These are phyloP conservation scores for Trametes gibbosa DNA, from an alignment of 768 basidiomycete genomes.

Conservation along the genomic window DNA sequence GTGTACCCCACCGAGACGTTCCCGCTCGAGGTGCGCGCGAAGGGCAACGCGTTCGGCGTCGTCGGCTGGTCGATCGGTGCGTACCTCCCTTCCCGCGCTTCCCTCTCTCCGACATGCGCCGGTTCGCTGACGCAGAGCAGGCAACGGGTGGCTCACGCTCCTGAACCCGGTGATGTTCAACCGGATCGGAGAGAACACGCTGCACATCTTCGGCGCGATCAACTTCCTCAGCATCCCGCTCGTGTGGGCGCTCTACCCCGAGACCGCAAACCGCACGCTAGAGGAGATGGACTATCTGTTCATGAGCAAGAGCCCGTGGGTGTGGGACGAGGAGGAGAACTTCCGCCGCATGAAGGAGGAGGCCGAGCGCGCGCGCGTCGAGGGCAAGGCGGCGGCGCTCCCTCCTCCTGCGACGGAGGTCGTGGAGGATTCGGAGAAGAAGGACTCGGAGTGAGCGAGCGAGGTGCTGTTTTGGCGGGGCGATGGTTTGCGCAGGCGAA, in stretches of 20 bases:
- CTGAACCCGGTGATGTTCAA: slow-evolving; percentile 46
- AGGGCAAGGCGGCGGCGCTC: slow-evolving; percentile 1
- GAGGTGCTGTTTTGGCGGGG: too few relatives aligned
- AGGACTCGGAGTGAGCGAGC: neutral
- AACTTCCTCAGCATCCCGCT: slow-evolving; percentile 44
- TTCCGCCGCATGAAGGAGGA: slow-evolving; percentile 37
- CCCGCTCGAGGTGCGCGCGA: slow-evolving; percentile 42
- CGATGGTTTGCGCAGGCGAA: too few relatives aligned
- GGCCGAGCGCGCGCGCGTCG: slow-evolving; percentile 3
- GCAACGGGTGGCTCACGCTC: slow-evolving; percentile 43
- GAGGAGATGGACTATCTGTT: slow-evolving; percentile 47
- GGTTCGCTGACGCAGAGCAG: slow-evolving; percentile 26
- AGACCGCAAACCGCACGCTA: slow-evolving; percentile 43
- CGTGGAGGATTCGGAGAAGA: slow-evolving; percentile 4
- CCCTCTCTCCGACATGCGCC: too few relatives aligned
- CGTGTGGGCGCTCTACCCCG: slow-evolving; percentile 45
- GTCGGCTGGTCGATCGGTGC: slow-evolving; percentile 44
- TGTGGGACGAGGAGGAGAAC: slow-evolving; percentile 43
- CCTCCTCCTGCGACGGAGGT: neutral
- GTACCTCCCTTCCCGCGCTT: neutral
- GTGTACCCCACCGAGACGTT: slow-evolving; percentile 39
- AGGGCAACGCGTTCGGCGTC: slow-evolving; percentile 47
- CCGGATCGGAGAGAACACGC: slow-evolving; percentile 41
- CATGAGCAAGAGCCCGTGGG: slow-evolving; percentile 42
- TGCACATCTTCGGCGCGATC: slow-evolving; percentile 42